Conservation (phyloP, 768 basidiomycete genomes). For the Tulasnella sp. region DNA sequence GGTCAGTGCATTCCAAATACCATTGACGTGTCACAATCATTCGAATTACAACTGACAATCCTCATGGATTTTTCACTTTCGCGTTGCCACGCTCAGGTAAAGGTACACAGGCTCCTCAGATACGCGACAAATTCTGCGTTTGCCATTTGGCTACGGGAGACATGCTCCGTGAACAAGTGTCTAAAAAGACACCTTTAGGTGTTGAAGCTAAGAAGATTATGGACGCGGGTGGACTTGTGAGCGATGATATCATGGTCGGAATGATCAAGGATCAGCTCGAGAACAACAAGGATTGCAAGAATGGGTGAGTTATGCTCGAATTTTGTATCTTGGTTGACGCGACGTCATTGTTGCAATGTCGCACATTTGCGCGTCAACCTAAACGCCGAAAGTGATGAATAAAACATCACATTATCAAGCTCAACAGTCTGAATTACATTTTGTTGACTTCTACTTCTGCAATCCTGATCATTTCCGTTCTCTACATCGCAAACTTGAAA, state of each 20-base stretch:
- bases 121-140: constrained; percentile 85
- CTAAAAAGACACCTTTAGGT: constrained; percentile 75
- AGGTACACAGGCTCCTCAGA: constrained; percentile 92
- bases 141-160: constrained; percentile 99
- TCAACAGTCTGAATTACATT: constrained; percentile 1
- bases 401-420: too few relatives aligned
- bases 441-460: not conserved
- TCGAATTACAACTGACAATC: not conserved
- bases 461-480: not conserved
- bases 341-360: too few relatives aligned
- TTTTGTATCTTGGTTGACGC: too few relatives aligned
- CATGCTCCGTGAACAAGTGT: constrained; percentile 92
- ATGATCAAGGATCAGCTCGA: constrained; percentile 96
- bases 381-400: too few relatives aligned
- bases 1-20: constrained; percentile 39
- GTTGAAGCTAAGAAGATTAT: constrained; percentile 93
- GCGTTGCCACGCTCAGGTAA: constrained; percentile 49
- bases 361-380: too few relatives aligned
- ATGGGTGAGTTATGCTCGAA: constrained; percentile 54
- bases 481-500: not conserved
- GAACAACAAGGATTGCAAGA: constrained; percentile 83
- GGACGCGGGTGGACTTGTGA: constrained; percentile 89
- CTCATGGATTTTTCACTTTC: constrained; percentile 1
- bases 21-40: not conserved
- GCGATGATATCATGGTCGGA: constrained; percentile 92